Conservation (phyloP, 495 filamentous ascomycete species). For the Articulospora tetracladia region DNA sequence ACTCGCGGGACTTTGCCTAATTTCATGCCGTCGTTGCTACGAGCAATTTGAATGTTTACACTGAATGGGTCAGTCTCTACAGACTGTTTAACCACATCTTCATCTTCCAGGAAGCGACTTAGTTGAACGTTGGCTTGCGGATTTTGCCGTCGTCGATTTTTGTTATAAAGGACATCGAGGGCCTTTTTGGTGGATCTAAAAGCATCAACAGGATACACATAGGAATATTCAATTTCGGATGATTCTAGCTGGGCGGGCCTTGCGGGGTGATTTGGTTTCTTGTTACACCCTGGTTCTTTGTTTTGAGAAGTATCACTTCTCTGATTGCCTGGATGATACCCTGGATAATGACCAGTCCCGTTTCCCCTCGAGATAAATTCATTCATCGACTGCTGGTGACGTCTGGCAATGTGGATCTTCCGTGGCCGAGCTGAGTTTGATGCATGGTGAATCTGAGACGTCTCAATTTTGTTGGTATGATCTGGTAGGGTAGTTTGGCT, state of each 20-base stretch:
- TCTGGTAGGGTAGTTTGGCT: conserved; percentile 15
- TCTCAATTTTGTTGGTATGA: conserved; percentile 11
- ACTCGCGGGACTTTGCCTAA: not conserved
- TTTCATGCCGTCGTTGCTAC: not conserved
- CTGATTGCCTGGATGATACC: not conserved
- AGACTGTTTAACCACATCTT: conserved; percentile 14
- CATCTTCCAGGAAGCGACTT: conserved; percentile 24
- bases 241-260: conserved; percentile 48
- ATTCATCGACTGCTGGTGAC: conserved; percentile 8
- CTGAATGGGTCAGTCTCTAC: conserved; percentile 11
- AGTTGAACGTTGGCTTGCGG: conserved; percentile 18
- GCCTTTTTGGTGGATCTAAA: conserved; percentile 39
- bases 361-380: conserved; percentile 11
- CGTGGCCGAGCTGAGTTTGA: conserved; percentile 15
- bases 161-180: conserved; percentile 43
- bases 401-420: conserved; percentile 6
- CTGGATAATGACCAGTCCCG: not conserved
- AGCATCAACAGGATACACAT: conserved; percentile 16
- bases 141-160: not conserved
- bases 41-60: not conserved
- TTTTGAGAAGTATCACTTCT: not conserved
- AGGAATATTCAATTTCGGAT: conserved; percentile 27
- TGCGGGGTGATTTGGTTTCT: not conserved
- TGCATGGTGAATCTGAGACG: conserved; percentile 20
- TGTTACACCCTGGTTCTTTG: not conserved